Evolutionary conservation across 179 eudicot species (phyloP), one percentile per base, ranked within the genome.

Genomic region (Silene coronaria): DNA sequence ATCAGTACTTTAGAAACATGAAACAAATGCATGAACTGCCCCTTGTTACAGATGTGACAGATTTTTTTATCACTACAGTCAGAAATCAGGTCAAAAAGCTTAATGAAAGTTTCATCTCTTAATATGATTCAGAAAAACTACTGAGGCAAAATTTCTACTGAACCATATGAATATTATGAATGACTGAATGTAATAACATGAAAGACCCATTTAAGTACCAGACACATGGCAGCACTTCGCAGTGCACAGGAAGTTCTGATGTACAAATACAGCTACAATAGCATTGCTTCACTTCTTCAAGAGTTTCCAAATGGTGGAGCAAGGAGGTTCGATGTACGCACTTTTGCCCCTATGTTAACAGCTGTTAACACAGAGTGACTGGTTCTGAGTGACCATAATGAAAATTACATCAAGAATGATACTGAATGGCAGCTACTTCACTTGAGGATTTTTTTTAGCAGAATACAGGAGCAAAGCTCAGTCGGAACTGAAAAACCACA

Each of bases 401-500:
- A 45, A 45, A 45, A 42, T 42, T 42, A 42, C 2, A 13, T 42
- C 48, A 3, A 42, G 48, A 42, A 42, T n/a, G n/a, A n/a, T n/a
- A n/a, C n/a, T n/a, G n/a, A n/a, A n/a, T 42, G 13, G 21, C 58
- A 53, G 16, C 58, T 17, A 53, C 58, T 16, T 53, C 58, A 53
- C 58, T 17, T 21, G 5, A n/a, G 58, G 58, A 53, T 53, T 4
- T 53, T 53, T 53, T 53, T 53, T 21, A 53, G 58, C 58, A 53
- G n/a, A 21, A 53, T 17, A 53, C 0, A 17, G 28, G 0, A 42
- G 70, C 48, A 66, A 53, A 66, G 24, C 97, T 89, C 93, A 22
- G 85, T 70, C 3, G 87, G 84, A 73, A 71, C 79, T 77, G 89
- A 90, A 71, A 94, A 84, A 74, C 83, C 82, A 84, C 96, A 94